phyloP scores from a whole-genome alignment of 805 yeast genomes.

The Saccharomycopsis guyanensis region DNA sequence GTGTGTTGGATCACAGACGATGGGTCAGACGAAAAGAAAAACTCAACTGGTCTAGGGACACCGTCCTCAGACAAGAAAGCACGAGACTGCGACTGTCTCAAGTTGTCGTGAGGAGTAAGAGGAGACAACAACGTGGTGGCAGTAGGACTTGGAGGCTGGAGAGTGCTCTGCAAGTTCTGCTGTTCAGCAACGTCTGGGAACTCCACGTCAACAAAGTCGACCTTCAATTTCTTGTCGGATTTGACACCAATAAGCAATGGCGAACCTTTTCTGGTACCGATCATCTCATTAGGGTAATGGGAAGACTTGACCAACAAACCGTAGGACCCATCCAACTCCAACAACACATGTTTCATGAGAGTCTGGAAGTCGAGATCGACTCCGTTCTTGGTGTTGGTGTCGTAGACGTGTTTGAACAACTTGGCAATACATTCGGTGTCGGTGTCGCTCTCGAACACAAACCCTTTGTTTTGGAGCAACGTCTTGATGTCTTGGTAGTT shows the following conservation, averaged over 20 bases:
- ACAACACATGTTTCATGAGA: slow-evolving; percentile 83
- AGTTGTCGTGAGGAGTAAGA: slow-evolving; percentile 47
- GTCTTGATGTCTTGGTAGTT: slow-evolving; percentile 88
- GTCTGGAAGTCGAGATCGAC: slow-evolving; percentile 80
- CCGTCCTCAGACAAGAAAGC: slow-evolving; percentile 95
- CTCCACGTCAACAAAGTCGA: slow-evolving; percentile 97
- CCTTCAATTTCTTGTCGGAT: slow-evolving; percentile 90
- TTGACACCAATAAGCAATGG: slow-evolving; percentile 96
- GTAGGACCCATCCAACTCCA: slow-evolving; percentile 95
- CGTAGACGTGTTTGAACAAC: slow-evolving; percentile 84
- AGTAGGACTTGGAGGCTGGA: slow-evolving; percentile 19
- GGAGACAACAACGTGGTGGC: slow-evolving; percentile 10
- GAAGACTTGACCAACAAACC: slow-evolving; percentile 88
- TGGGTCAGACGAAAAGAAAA: slow-evolving; percentile 94
- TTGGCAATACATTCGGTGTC: slow-evolving; percentile 98
- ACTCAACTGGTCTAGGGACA: slow-evolving; percentile 87
- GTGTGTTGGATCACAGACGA: slow-evolving; percentile 96
- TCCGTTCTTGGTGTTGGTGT: slow-evolving; percentile 64
- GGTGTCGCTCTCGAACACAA: slow-evolving; percentile 80
- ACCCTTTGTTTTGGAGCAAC: slow-evolving; percentile 72
- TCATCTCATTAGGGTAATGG: slow-evolving; percentile 91
- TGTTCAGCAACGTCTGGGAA: slow-evolving; percentile 61
- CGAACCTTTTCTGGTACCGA: slow-evolving; percentile 97
- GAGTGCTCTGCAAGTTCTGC: slow-evolving; percentile 13
- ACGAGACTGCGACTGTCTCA: slow-evolving; percentile 89